Evolutionary conservation across 2,329 filamentous ascomycete species (phyloP), one percentile per base, ranked within the genome.

Genomic region (Scedosporium boydii): DNA sequence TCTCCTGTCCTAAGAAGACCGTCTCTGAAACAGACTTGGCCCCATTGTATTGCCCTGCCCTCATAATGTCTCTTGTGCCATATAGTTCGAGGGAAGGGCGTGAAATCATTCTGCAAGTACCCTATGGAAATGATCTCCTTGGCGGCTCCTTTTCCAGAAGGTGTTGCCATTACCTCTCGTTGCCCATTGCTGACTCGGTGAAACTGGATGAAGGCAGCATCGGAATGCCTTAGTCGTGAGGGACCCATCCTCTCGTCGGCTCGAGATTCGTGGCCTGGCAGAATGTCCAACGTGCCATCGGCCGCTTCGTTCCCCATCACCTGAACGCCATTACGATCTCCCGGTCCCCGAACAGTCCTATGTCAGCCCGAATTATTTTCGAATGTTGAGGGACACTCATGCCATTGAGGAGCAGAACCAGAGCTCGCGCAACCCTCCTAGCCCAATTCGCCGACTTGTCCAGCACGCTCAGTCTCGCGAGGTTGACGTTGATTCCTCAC

Each of bases 241-340:
- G 70, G 93, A 99, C 76, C 89, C 87, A 57, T 82, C 86, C 34
- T 96, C 93, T 6, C 88, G 88, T 66, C 90, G 93, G 68, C 85
- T 99, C 66, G 91, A 91, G 68, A 88, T 97, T 60, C 88, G 90
- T 65, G 87, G 80, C 64, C 77, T 92, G 63, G 84, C 85, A 63
- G 86, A 93, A 70, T 99, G 96, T 71, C 95, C 96, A n/a, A 91
- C 91, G 70, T 97, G 93, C 73, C 90, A 92, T 72, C 88, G 90
- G 61, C 86, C 91, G 18, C 82, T 87, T 74, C 73, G 81, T 66
- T 73, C 72, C 46, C 72, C 71, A 42, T 80, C 83, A 48, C 74
- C 81, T 60, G 80, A 84, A 23, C 75, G 77, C 38, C 72, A 78
- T 65, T 84, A 77, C 70, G 82, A 82, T 61, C 69, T 68, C n/a